Evolutionary conservation across 805 yeast genomes (phyloP), one percentile per base, ranked within the genome.

Genomic region (Komagataella mondaviorum): DNA sequence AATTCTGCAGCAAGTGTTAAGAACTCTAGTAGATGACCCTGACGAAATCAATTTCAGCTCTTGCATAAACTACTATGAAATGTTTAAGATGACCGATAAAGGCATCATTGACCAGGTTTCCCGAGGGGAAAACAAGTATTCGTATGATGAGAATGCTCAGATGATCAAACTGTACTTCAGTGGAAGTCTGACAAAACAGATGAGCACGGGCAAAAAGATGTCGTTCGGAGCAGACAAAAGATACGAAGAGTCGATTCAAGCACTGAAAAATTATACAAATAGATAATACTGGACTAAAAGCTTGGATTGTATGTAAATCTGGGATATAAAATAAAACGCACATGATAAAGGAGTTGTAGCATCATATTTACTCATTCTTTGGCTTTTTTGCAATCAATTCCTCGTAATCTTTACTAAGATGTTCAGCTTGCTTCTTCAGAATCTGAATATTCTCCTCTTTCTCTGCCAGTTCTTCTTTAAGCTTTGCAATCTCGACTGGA

Each of bases 381-480:
- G 39, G 39, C 14, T 30, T 30, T 30, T 30, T 30, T 30, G 39
- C 39, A 10, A 30, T 30, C 39, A 30, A 30, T 30, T 51, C 54
- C 51, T 81, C 78, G 65, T 86, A 85, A 55, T 88, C 93, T 50
- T 70, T 69, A 22, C 79, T 69, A 55, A 90, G 76, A 39, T 79
- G 71, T 22, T 69, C 72, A 46, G 93, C 86, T 68, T 90, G 93
- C 50, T 76, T 81, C 69, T 87, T 83, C 58, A 91, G 72, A 16
- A 73, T 73, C 47, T 72, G 78, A 61, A 88, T 76, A 60, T 85
- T 84, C 48, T 72, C 72, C 55, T 85, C 85, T 60, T 80, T 84
- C 49, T 73, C 76, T 49, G 73, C 71, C 45, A 85, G 67, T 57
- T 77, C 70, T 48, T 64, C 61, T 64, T 76, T 72, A 61, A 84